phyloP scores from a whole-genome alignment of 129 eudicot species.

The Arctium minus region DNA sequence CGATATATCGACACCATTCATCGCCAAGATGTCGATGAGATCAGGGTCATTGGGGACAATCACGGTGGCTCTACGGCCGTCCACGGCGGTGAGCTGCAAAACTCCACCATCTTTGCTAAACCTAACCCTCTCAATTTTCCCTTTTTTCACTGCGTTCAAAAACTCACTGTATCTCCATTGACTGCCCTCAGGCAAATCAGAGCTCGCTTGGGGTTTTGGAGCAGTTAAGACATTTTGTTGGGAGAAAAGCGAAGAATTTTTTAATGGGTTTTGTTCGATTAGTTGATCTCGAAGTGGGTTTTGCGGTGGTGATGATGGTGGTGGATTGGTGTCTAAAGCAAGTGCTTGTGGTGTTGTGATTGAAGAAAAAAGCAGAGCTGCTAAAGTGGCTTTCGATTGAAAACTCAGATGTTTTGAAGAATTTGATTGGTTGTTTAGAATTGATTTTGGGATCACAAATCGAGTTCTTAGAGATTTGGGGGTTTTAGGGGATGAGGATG shows the following conservation, averaged over 20 bases:
- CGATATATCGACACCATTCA: no score
- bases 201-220: no score
- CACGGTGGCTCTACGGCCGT: conserved; percentile 74
- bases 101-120: conserved; percentile 75
- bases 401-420: conserved; percentile 14
- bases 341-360: conserved; percentile 43
- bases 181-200: no score
- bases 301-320: conserved; percentile 2
- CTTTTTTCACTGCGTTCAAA: conserved; percentile 67
- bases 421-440: conserved; percentile 36
- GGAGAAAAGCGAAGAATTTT: no score
- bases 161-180: no score
- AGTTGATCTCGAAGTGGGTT: no score
- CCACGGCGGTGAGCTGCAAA: conserved; percentile 80
- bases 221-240: no score
- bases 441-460: conserved; percentile 42
- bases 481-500: conserved; percentile 63
- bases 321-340: conserved; percentile 38
- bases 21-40: not conserved
- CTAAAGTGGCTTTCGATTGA: conserved; percentile 55
- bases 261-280: no score
- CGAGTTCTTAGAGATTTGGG: conserved; percentile 29
- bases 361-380: conserved; percentile 70
- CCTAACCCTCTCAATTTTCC: conserved; percentile 86
- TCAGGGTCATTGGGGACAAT: conserved; percentile 91